Evolutionary conservation across 805 yeast genomes (phyloP).

Genomic region (Tetrapisispora iriomotensis): DNA sequence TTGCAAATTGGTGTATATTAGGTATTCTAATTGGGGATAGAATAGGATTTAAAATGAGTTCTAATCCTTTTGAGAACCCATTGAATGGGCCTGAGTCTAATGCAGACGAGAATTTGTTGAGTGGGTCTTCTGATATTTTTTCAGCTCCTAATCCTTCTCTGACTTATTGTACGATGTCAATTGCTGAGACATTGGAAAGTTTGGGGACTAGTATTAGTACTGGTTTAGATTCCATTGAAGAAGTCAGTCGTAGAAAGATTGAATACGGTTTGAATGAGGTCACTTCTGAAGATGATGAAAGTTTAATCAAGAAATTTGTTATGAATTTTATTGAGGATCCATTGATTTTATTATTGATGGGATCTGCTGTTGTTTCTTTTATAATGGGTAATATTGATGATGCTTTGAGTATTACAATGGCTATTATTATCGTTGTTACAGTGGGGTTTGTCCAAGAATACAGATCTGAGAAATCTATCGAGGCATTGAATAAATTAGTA

Average conservation of each 20-base stretch:
- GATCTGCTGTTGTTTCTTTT: slow-evolving; percentile 79
- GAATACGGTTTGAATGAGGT: slow-evolving; percentile 79
- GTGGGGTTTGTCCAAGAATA: slow-evolving; percentile 98
- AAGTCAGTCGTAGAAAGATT: slow-evolving; percentile 58
- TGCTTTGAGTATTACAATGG: slow-evolving; percentile 86
- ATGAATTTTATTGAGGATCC: slow-evolving; percentile 86
- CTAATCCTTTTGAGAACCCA: slow-evolving; percentile 27
- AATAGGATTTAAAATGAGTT: slow-evolving; percentile 26
- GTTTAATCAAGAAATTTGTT: slow-evolving; percentile 58
- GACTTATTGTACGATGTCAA: slow-evolving; percentile 48
- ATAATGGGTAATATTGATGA: slow-evolving; percentile 95
- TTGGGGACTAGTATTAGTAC: slow-evolving; percentile 47
- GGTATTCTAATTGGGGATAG: too few relatives aligned
- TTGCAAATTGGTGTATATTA: too few relatives aligned
- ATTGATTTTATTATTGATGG: slow-evolving; percentile 75
- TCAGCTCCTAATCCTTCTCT: slow-evolving; percentile 46
- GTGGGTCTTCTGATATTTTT: slow-evolving; percentile 19
- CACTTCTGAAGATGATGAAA: slow-evolving; percentile 64
- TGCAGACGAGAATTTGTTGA: slow-evolving; percentile 10
- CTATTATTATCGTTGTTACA: slow-evolving; percentile 84
- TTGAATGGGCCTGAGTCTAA: slow-evolving; percentile 2
- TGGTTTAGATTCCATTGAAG: slow-evolving; percentile 65
- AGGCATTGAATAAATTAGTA: slow-evolving; percentile 84
- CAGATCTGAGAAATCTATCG: slow-evolving; percentile 86
- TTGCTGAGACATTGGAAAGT: slow-evolving; percentile 54